phyloP scores from a whole-genome alignment of 2,329 filamentous ascomycete species.

The Diaporthe capsici region DNA sequence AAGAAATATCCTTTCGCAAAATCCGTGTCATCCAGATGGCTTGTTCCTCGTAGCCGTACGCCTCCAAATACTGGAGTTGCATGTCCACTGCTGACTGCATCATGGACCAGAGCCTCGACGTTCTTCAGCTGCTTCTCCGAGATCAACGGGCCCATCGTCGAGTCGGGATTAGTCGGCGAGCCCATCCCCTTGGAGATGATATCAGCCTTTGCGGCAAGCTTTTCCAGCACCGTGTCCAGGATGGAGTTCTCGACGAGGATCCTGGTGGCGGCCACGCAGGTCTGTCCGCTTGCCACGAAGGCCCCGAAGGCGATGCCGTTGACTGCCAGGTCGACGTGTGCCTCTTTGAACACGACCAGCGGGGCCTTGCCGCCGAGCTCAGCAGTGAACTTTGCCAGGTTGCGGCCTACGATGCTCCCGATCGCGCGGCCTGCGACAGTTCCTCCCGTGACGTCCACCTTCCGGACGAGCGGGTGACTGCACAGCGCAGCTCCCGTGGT shows the following conservation, averaged over 20 bases:
- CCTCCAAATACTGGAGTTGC: conserved; percentile 60
- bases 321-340: conserved; percentile 75
- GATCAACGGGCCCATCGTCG: conserved; percentile 76
- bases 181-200: conserved; percentile 69
- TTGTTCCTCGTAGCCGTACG: conserved; percentile 60
- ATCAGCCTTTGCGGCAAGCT: conserved; percentile 74
- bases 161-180: conserved; percentile 67
- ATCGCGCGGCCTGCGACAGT: conserved; percentile 78
- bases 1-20: conserved; percentile 79
- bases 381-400: conserved; percentile 78
- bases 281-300: conserved; percentile 69
- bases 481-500: conserved; percentile 68
- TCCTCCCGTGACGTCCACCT: conserved; percentile 83
- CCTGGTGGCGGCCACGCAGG: conserved; percentile 78
- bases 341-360: conserved; percentile 76
- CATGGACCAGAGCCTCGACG: conserved; percentile 75
- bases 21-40: conserved; percentile 64
- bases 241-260: conserved; percentile 80
- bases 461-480: conserved; percentile 67
- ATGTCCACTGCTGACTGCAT: conserved; percentile 69
- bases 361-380: conserved; percentile 82
- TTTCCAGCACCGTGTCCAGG: conserved; percentile 74
- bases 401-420: conserved; percentile 74
- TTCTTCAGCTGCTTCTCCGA: conserved; percentile 74
- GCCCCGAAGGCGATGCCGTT: conserved; percentile 76